phyloP scores from a whole-genome alignment of 1,284 basidiomycete species.

The Trichosporon sp. region DNA sequence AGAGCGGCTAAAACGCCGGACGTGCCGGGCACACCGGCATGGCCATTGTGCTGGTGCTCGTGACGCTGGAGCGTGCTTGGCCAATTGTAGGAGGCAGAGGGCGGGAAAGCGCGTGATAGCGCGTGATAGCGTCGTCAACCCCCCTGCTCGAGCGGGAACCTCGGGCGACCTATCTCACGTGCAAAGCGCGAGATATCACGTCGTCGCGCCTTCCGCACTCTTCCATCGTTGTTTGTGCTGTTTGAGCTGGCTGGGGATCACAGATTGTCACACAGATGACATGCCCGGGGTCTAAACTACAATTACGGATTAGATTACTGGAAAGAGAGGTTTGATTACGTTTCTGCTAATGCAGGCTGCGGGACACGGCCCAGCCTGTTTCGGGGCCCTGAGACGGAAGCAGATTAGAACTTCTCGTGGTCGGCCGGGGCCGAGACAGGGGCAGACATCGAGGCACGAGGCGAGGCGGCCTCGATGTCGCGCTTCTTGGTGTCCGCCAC shows the following conservation, averaged over 20 bases:
- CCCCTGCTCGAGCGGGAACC: neutral
- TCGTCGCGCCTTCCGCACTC: neutral
- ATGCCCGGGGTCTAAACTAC: neutral
- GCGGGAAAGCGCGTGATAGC: neutral
- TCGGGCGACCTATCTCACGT: neutral
- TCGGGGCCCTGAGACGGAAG: neutral
- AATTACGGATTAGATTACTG: conserved; percentile 1
- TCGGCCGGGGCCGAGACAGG: neutral
- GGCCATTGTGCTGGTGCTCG: neutral
- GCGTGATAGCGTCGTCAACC: neutral
- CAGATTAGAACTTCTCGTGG: neutral
- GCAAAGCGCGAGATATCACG: neutral
- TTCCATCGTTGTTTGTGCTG: neutral
- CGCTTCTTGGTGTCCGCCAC: neutral
- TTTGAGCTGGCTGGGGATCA: neutral
- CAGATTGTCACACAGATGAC: neutral
- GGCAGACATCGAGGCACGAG: neutral
- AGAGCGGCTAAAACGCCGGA: neutral
- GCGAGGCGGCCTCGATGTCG: neutral
- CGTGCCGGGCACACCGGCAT: neutral
- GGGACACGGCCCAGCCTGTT: neutral
- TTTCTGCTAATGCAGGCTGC: neutral
- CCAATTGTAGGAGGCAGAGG: neutral
- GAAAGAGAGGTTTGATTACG: neutral
- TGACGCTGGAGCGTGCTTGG: neutral